Conservation (phyloP, 805 yeast species). For the Ogataea siamensis region DNA sequence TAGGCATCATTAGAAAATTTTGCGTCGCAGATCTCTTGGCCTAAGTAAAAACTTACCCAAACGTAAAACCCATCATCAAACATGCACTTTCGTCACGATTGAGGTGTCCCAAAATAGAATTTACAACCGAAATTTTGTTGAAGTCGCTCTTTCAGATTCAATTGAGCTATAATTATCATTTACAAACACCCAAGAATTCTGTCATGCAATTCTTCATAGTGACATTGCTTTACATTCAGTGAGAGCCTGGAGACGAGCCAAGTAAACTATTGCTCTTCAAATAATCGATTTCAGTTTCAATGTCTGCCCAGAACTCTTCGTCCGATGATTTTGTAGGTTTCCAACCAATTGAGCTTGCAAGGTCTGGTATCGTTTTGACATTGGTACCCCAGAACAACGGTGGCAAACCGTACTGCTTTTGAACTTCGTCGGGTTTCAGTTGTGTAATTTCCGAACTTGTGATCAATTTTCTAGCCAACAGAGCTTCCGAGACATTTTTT, state of each 20-base stretch:
- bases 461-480: neutral
- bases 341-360: conserved; percentile 1
- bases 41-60: too few relatives aligned
- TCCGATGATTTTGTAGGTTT: conserved; percentile 1
- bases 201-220: too few relatives aligned
- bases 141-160: too few relatives aligned
- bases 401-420: neutral
- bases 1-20: neutral
- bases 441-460: neutral
- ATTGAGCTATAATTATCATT: too few relatives aligned
- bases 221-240: too few relatives aligned
- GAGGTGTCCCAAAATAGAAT: too few relatives aligned
- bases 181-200: too few relatives aligned
- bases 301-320: conserved; percentile 4
- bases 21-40: too few relatives aligned
- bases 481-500: neutral
- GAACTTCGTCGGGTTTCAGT: neutral
- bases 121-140: too few relatives aligned
- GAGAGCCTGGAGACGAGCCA: too few relatives aligned
- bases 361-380: conserved; percentile 1
- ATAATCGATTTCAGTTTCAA: neutral
- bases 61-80: too few relatives aligned
- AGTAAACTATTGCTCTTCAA: neutral
- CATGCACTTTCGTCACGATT: too few relatives aligned
- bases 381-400: conserved; percentile 9